Base-by-base conservation (phyloP, 805 yeast species). In the Nakazawaea ernobii region DNA sequence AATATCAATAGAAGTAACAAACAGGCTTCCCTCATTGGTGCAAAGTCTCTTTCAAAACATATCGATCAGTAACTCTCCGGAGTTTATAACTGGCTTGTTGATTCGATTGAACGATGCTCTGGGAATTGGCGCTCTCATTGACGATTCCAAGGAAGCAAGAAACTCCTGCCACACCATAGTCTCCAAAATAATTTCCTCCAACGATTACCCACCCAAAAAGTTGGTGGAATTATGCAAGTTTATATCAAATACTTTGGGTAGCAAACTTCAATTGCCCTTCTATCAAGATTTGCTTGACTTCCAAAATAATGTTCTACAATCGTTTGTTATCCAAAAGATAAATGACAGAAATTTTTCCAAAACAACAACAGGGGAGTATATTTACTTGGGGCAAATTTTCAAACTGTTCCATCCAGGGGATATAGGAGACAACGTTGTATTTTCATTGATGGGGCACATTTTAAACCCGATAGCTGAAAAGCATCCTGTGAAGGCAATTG, bases 191-290 rank as follows among this genome's bases (percentile, higher is more conserved):
- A 13, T 37, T 8, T 8, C 43, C 4, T 10, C 13, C 24, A 3
- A n/a, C 9, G 20, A 41, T 13, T 32, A 26, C 13, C 14, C 42
- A 8, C 5, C 17, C 11, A 32, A 36, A n/a, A 47, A 26, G 20
- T 24, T 47, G 14, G 20, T 33, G 6, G 49, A 42, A 4, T 35
- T 47, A 14, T 42, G 46, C 24, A 47, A 47, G 11, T 47, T 47
- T 24, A 47, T 47, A n/a, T 24, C 46, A 26, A 47, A 47, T 26
- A 47, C 37, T 28, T 47, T 47, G 36, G 49, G 49, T 7, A 42
- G 32, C 28, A 42, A 38, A 15, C 28, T 42, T 5, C 49, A 47
- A 33, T 39, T 47, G 20, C 38, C 41, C 7, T 42, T 47, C 14
- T 42, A 42, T 17, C 43, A 42, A 14, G 49, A 47, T 33, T 38